Conservation (phyloP, 805 yeast genomes). For the Pichia rugopelliculosa region DNA sequence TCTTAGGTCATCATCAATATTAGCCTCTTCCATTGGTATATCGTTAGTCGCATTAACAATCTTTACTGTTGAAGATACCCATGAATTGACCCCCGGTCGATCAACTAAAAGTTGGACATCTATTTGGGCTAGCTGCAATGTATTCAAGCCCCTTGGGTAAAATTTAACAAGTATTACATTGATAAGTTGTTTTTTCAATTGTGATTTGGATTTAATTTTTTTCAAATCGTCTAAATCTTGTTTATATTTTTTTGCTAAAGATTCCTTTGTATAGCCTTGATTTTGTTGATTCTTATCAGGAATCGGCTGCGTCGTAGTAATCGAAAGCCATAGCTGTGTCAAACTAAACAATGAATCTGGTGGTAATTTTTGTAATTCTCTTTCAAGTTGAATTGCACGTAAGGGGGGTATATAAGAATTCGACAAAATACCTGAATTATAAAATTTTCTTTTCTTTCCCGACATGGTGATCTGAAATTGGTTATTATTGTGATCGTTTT, state of each 20-base stretch:
- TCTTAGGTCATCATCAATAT: neutral
- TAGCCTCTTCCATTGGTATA: constrained; percentile 10
- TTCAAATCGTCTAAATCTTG: constrained; percentile 7
- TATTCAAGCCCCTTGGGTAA: constrained; percentile 52
- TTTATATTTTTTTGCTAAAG: constrained; percentile 14
- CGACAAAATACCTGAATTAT: constrained; percentile 24
- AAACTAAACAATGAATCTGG: constrained; percentile 26
- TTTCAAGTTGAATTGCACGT: constrained; percentile 17
- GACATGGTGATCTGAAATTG: neutral
- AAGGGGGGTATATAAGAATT: constrained; percentile 29
- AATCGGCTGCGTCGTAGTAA: constrained; percentile 26
- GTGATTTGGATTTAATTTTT: constrained; percentile 4
- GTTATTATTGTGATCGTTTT: neutral
- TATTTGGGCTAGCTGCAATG: constrained; percentile 61
- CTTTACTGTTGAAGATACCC: constrained; percentile 43
- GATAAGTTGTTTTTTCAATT: constrained; percentile 29
- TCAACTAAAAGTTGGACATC: constrained; percentile 62
- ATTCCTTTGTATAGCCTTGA: constrained; percentile 15
- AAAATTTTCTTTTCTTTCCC: constrained; percentile 1
- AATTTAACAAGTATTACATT: constrained; percentile 41
- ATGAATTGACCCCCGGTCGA: constrained; percentile 39
- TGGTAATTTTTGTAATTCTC: constrained; percentile 22
- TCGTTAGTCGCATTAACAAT: constrained; percentile 20
- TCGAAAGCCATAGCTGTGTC: constrained; percentile 28
- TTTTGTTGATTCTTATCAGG: constrained; percentile 16